Conservation (phyloP, 179 eudicot genomes). For the Actinidia arguta region DNA sequence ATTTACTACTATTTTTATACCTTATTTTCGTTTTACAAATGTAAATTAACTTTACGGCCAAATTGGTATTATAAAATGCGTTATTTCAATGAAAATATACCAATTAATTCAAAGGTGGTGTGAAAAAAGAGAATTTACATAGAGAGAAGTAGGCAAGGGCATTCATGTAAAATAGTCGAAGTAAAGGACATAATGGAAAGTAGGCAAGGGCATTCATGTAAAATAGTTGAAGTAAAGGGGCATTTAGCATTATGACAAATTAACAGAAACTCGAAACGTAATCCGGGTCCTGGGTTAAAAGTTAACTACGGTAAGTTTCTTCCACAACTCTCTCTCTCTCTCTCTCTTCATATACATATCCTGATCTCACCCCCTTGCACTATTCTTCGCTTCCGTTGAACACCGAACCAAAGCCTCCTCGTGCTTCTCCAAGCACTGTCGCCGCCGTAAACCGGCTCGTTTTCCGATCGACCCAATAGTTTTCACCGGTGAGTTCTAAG, state of each 20-base stretch:
- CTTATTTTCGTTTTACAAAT: background rate
- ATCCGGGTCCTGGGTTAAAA: constrained; percentile 14
- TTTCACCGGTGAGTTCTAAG: constrained; percentile 11
- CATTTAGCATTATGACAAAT: background rate
- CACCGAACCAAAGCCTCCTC: background rate
- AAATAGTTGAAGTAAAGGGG: background rate
- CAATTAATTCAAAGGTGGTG: background rate
- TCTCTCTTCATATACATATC: background rate
- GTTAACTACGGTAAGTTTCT: constrained; percentile 18
- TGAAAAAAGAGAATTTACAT: background rate
- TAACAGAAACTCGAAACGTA: constrained; percentile 5
- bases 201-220: constrained; percentile 14
- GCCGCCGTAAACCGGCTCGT: background rate
- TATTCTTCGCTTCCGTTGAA: constrained; percentile 9
- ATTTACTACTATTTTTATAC: too few species aligned
- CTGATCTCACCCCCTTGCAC: background rate
- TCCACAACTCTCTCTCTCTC: constrained; percentile 15
- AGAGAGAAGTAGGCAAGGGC: constrained; percentile 12
- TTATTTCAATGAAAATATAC: too few species aligned
- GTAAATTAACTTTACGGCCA: background rate
- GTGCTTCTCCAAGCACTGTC: background rate
- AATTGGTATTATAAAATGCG: background rate
- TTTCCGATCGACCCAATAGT: background rate
- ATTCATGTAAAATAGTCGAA: background rate
- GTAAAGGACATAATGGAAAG: background rate